Conservation (phyloP, 306 rosid species). For the Vachellia collinsii region DNA sequence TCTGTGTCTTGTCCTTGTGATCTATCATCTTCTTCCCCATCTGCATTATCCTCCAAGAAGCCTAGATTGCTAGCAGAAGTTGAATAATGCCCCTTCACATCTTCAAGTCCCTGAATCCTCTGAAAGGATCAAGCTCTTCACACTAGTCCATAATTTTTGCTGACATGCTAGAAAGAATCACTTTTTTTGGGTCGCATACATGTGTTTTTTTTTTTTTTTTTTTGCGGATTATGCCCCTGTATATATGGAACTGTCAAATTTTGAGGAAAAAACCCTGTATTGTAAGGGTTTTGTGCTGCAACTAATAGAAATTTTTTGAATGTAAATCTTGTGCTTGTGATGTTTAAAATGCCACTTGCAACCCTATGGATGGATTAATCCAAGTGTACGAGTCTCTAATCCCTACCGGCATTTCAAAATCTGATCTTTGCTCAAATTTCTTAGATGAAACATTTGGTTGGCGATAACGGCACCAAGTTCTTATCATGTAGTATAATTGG, state of each 20-base stretch:
- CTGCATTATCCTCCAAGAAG: constrained; percentile 53
- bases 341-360: neutral
- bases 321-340: neutral
- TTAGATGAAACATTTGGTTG: neutral
- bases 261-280: neutral
- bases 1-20: constrained; percentile 45
- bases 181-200: constrained; percentile 9
- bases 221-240: constrained; percentile 21
- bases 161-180: constrained; percentile 28
- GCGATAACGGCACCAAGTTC: neutral
- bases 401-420: neutral
- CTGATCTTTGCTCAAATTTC: neutral
- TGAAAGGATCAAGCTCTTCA: neutral
- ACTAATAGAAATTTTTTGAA: neutral
- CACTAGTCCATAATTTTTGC: constrained; percentile 15
- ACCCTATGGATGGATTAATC: neutral
- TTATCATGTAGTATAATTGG: neutral
- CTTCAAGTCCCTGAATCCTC: neutral
- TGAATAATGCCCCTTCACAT: constrained; percentile 20
- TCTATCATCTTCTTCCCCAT: constrained; percentile 40
- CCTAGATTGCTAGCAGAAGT: constrained; percentile 48
- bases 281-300: neutral
- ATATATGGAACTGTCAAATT: constrained; percentile 25
- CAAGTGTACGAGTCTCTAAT: neutral
- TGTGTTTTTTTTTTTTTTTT: neutral